Evolutionary conservation across 2,329 filamentous ascomycete species (phyloP), one percentile per base, ranked within the genome.

Genomic region (Sphaceloma murrayae): DNA sequence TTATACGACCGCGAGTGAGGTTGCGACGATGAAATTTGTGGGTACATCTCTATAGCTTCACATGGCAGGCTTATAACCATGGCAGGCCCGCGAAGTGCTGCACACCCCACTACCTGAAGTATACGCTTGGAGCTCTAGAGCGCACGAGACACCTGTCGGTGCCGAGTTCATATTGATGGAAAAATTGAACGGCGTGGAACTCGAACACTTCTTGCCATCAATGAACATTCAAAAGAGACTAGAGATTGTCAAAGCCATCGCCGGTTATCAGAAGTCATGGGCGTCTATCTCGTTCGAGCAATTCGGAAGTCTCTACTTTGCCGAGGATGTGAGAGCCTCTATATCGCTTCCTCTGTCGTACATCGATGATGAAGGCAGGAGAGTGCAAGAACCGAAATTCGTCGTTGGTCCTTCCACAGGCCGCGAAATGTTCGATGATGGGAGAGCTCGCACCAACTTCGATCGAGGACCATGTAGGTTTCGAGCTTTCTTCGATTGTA

Each of bases 11-110:
- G 61, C 61, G 5, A 63, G 58, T 38, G 60, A 62, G 50, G 61
- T 60, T 27, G 62, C 62, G 2, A 64, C 61, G 10, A 61, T 63
- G 59, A 54, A 58, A 21, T 59, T 58, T 43, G 57, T 61, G 53
- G 9, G 48, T n/a, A n/a, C n/a, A n/a, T n/a, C n/a, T n/a, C n/a
- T n/a, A n/a, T n/a, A n/a, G n/a, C n/a, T n/a, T n/a, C n/a, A n/a
- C n/a, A n/a, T n/a, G n/a, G 24, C 9, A 3, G 10, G 14, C 17
- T 32, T 24, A 24, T 10, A 24, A 9, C n/a, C 13, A 5, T 3
- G 2, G 11, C 29, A 64, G 58, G 52, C 51, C 10, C 54, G 55
- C 16, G 55, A 56, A 26, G 48, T 56, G 16, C 52, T 64, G 7
- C 39, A 46, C 19, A 60, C 51, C 16, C 62, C 62, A 17, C 52